These are phyloP conservation scores for Oryza australiensis DNA, from an alignment of 176 grass and related monocot genomes.

Conservation along the genomic window DNA sequence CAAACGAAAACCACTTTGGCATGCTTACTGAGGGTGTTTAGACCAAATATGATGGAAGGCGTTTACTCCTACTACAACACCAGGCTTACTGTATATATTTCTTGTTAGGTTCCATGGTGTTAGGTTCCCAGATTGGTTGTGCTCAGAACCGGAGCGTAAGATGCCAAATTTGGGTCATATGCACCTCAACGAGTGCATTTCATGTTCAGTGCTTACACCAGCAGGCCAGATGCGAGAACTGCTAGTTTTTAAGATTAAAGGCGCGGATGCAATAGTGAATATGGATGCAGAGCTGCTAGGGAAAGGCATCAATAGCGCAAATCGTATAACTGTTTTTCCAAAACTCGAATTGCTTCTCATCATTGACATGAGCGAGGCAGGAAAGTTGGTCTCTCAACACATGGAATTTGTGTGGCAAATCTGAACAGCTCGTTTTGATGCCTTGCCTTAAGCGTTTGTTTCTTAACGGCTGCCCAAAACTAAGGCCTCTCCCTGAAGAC, in stretches of 20 bases:
- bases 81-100: background rate
- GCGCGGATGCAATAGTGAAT: background rate
- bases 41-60: too few species aligned
- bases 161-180: conserved; percentile 19
- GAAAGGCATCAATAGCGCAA: background rate
- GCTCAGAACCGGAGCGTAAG: background rate
- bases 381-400: background rate
- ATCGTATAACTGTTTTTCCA: background rate
- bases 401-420: background rate
- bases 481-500: conserved; percentile 5
- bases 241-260: background rate
- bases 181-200: conserved; percentile 1
- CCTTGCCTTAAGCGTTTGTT: conserved; percentile 7
- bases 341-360: background rate
- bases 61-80: too few species aligned
- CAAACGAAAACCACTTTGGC: too few species aligned
- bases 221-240: conserved; percentile 15
- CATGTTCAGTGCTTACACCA: conserved; percentile 21
- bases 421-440: conserved; percentile 7
- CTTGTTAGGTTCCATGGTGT: background rate
- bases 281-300: background rate
- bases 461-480: conserved; percentile 23
- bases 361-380: background rate
- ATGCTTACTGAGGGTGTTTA: too few species aligned
- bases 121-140: conserved; percentile 14